Percentiles rank a stretch among this genome's conserved stretches.
Evolutionary conservation across 768 basidiomycete genomes (phyloP).

Genomic region (Candolleomyces aberdarensis): DNA sequence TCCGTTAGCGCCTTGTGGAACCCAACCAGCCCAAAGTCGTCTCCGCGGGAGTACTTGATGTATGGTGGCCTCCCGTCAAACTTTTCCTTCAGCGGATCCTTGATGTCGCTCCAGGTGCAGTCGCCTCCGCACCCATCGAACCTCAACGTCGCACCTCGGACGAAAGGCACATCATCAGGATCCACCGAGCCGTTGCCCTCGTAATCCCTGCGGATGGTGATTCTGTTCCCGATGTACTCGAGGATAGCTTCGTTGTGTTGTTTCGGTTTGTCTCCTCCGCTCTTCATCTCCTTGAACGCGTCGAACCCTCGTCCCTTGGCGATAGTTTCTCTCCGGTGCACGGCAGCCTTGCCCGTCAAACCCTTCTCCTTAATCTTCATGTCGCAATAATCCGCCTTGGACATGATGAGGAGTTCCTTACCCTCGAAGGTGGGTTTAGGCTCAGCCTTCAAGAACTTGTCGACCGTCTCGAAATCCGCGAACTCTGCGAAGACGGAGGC

Average conservation of each 20-base stretch:
- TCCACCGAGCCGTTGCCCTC: slow-evolving; percentile 63
- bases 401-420: slow-evolving; percentile 76
- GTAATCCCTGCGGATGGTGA: slow-evolving; percentile 61
- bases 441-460: slow-evolving; percentile 75
- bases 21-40: slow-evolving; percentile 49
- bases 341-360: slow-evolving; percentile 68
- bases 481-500: slow-evolving; percentile 96
- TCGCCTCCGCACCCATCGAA: slow-evolving; percentile 58
- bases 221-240: slow-evolving; percentile 70
- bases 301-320: slow-evolving; percentile 62
- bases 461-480: slow-evolving; percentile 61
- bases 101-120: slow-evolving; percentile 47
- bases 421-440: slow-evolving; percentile 82
- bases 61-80: slow-evolving; percentile 49
- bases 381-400: slow-evolving; percentile 81
- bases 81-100: slow-evolving; percentile 48
- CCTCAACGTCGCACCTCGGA: slow-evolving; percentile 51
- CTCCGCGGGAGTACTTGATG: slow-evolving; percentile 47
- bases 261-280: slow-evolving; percentile 26
- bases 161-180: slow-evolving; percentile 53
- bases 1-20: slow-evolving; percentile 68
- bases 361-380: slow-evolving; percentile 98
- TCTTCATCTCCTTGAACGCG: slow-evolving; percentile 64
- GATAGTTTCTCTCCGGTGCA: slow-evolving; percentile 53
- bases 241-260: slow-evolving; percentile 59